Evolutionary conservation across 1,139 yeast species (phyloP).

Genomic region (Yamadazyma diddensiae): DNA sequence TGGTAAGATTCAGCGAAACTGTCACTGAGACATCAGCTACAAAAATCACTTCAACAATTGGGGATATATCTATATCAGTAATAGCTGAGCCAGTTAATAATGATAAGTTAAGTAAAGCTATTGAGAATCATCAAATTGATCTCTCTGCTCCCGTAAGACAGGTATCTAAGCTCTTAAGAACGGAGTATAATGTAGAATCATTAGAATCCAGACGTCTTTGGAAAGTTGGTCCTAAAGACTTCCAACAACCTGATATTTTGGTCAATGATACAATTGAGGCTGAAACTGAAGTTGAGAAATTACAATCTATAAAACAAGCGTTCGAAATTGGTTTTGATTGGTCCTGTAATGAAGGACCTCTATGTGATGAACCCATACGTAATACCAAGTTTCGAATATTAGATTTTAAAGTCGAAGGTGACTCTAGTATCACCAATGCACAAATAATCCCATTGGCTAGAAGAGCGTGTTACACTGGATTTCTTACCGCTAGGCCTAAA

Average conservation of each 20-base stretch:
- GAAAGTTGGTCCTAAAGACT: slow-evolving; percentile 68
- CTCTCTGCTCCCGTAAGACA: slow-evolving; percentile 34
- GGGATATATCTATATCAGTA: slow-evolving; percentile 59
- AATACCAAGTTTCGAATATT: slow-evolving; percentile 70
- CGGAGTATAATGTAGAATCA: slow-evolving; percentile 74
- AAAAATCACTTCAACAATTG: slow-evolving; percentile 55
- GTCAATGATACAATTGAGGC: slow-evolving; percentile 72
- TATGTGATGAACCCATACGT: slow-evolving; percentile 80
- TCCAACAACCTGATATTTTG: slow-evolving; percentile 55
- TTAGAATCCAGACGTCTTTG: slow-evolving; percentile 80
- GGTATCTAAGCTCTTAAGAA: slow-evolving; percentile 54
- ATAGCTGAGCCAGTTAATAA: slow-evolving; percentile 75
- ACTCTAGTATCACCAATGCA: slow-evolving; percentile 46
- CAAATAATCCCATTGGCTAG: slow-evolving; percentile 82
- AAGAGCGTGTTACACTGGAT: slow-evolving; percentile 80
- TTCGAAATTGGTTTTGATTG: slow-evolving; percentile 79
- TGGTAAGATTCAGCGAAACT: slow-evolving; percentile 78
- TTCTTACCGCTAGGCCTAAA: slow-evolving; percentile 75
- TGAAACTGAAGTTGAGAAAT: slow-evolving; percentile 59
- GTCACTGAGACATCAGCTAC: slow-evolving; percentile 65
- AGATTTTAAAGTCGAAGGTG: slow-evolving; percentile 55
- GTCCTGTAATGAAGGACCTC: slow-evolving; percentile 85
- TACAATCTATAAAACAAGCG: slow-evolving; percentile 48
- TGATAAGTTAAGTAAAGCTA: slow-evolving; percentile 48
- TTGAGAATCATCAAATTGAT: slow-evolving; percentile 50